Conservation (phyloP, 2,329 filamentous ascomycete genomes). For the Paecilomyces niveus region DNA sequence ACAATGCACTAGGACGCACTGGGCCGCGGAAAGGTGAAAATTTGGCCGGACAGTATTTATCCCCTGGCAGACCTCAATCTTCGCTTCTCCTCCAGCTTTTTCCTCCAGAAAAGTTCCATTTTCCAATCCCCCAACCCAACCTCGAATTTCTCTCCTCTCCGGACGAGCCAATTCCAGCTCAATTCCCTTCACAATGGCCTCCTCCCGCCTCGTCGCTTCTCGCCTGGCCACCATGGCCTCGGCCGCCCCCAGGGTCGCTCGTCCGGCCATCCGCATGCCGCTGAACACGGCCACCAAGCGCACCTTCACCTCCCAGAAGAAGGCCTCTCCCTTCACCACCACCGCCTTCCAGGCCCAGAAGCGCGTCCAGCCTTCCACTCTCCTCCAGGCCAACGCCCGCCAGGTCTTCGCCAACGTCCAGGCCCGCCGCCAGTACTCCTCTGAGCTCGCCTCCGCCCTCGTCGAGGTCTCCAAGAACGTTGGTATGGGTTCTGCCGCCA, state of each 20-base stretch:
- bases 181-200: slow-evolving; percentile 66
- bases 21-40: slow-evolving; percentile 29
- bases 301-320: slow-evolving; percentile 46
- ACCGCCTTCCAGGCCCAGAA: slow-evolving; percentile 64
- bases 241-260: slow-evolving; percentile 71
- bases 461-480: slow-evolving; percentile 88
- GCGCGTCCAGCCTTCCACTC: slow-evolving; percentile 62
- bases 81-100: slow-evolving; percentile 20
- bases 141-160: slow-evolving; percentile 14
- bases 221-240: slow-evolving; percentile 63
- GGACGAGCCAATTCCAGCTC: slow-evolving; percentile 39
- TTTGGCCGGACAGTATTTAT: slow-evolving; percentile 33
- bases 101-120: slow-evolving; percentile 8
- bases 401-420: slow-evolving; percentile 52
- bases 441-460: slow-evolving; percentile 77
- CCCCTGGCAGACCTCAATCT: slow-evolving; percentile 22
- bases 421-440: slow-evolving; percentile 72
- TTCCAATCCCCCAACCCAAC: slow-evolving; percentile 21
- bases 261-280: slow-evolving; percentile 63
- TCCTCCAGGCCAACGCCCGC: slow-evolving; percentile 60
- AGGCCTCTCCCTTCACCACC: slow-evolving; percentile 28
- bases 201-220: slow-evolving; percentile 68
- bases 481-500: slow-evolving; percentile 82
- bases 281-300: slow-evolving; percentile 63
- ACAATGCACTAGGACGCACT: slow-evolving; percentile 23